phyloP scores from a whole-genome alignment of 2,329 filamentous ascomycete species.

The Diaporthe australafricana region DNA sequence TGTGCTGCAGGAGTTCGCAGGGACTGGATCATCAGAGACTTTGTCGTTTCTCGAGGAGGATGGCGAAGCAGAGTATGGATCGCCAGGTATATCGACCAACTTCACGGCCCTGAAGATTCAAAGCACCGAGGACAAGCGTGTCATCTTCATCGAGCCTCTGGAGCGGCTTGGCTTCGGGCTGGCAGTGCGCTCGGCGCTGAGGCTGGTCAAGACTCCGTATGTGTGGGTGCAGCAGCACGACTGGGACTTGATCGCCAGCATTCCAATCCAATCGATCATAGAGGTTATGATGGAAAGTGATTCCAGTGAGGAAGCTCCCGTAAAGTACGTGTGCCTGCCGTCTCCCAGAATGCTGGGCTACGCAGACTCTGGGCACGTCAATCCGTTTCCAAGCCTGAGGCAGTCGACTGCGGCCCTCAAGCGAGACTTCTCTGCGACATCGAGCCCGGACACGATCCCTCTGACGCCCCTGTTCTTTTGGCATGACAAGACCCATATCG shows the following conservation, averaged over 20 bases:
- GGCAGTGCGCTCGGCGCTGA: constrained; percentile 63
- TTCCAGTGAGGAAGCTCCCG: constrained; percentile 45
- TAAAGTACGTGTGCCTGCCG: constrained; percentile 66
- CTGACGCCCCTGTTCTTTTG: constrained; percentile 69
- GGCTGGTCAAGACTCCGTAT: constrained; percentile 59
- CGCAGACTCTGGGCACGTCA: constrained; percentile 59
- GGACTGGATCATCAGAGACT: background rate
- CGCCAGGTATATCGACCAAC: constrained; percentile 44
- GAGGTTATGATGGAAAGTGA: constrained; percentile 57
- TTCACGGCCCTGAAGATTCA: constrained; percentile 50
- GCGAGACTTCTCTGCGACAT: constrained; percentile 48
- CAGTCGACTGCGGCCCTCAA: constrained; percentile 55
- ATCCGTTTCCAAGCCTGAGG: constrained; percentile 54
- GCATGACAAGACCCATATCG: constrained; percentile 69
- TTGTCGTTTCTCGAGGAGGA: constrained; percentile 33
- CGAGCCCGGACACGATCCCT: constrained; percentile 47
- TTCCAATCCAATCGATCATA: constrained; percentile 58
- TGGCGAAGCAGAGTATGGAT: constrained; percentile 62
- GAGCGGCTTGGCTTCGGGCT: constrained; percentile 64
- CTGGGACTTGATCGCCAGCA: constrained; percentile 59
- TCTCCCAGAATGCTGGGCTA: constrained; percentile 64
- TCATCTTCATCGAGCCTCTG: constrained; percentile 62
- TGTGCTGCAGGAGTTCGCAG: constrained; percentile 47
- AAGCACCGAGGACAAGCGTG: constrained; percentile 48
- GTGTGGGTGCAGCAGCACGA: constrained; percentile 71